Evolutionary conservation across 768 basidiomycete genomes (phyloP), one percentile per base, ranked within the genome.

Genomic region (Pseudohyphozyma bogoriensis): DNA sequence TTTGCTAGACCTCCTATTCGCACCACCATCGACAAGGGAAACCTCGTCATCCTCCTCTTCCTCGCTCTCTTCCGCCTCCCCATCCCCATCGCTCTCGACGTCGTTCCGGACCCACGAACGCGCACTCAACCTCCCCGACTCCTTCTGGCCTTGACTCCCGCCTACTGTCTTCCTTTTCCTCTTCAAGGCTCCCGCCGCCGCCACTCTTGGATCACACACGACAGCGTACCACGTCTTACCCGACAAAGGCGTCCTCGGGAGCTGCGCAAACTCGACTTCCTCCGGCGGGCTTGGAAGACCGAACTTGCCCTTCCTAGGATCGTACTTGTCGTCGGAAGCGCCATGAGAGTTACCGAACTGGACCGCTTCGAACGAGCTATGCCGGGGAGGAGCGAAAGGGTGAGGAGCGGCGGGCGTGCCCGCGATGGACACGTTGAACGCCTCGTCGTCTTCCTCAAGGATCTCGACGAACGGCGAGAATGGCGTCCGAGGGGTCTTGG

Each of bases 221-320:
- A 46, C 36, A 26, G 44, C 26, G 37, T 55, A 66, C 61, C 61
- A 66, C 16, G 55, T 20, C 40, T 20, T 28, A 15, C 29, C 33
- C 31, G 20, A 18, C 32, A n/a, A 2, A 8, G 33, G 20, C 32
- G 32, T 10, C 33, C 15, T 22, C 50, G 20, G 33, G 8, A 9
- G n/a, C n/a, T 36, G 33, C 10, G 24, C 22, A 16, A 5, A 13
- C 46, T 9, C 4, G 46, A 35, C 50, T 7, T 33, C 29, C 13
- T 49, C 47, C 18, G 37, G 55, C 12, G 65, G 65, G 29, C 49
- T 63, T 3, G 61, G 61, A 1, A 66, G 58, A 8, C 65, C 65
- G n/a, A 60, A 66, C 58, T 66, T 66, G 7, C 65, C 65, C 16
- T 29, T 35, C 2, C 52, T 32, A 16, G 56, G 47, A 13, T 60